These are phyloP conservation scores for Fallopia convolvulus DNA, from an alignment of 148 eudicot genomes.

Conservation along the genomic window DNA sequence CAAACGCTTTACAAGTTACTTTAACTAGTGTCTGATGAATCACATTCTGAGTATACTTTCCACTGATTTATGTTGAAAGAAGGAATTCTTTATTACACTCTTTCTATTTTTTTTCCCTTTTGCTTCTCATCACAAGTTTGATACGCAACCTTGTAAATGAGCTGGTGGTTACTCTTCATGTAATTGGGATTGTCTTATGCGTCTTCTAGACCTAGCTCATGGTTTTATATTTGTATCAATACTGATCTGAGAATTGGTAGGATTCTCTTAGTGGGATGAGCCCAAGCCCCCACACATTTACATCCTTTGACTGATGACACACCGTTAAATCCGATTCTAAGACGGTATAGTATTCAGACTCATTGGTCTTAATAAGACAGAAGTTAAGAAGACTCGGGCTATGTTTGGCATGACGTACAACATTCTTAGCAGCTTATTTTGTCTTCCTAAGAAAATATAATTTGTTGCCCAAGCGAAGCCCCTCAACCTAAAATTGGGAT, in stretches of 20 bases:
- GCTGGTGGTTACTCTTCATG: neutral
- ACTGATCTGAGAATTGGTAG: neutral
- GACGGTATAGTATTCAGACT: neutral
- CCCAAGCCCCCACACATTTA: no score
- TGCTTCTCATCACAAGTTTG: neutral
- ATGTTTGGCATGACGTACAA: neutral
- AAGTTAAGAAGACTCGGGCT: neutral
- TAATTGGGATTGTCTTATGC: neutral
- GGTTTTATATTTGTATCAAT: neutral
- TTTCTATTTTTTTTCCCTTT: neutral
- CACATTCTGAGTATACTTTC: neutral
- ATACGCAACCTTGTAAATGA: neutral
- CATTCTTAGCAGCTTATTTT: no score
- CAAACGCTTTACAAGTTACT: neutral
- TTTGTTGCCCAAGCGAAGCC: neutral
- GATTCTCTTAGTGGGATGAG: neutral
- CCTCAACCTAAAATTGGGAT: neutral
- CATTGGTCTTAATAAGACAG: neutral
- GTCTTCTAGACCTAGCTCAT: neutral
- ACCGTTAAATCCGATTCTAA: neutral
- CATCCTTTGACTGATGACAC: no score
- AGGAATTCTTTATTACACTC: neutral
- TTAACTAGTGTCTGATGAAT: neutral
- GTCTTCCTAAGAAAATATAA: no score
- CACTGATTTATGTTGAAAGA: neutral